Evolutionary conservation across 257 asterid genomes (phyloP), one percentile per base, ranked within the genome.

Genomic region (Scutellaria minor): DNA sequence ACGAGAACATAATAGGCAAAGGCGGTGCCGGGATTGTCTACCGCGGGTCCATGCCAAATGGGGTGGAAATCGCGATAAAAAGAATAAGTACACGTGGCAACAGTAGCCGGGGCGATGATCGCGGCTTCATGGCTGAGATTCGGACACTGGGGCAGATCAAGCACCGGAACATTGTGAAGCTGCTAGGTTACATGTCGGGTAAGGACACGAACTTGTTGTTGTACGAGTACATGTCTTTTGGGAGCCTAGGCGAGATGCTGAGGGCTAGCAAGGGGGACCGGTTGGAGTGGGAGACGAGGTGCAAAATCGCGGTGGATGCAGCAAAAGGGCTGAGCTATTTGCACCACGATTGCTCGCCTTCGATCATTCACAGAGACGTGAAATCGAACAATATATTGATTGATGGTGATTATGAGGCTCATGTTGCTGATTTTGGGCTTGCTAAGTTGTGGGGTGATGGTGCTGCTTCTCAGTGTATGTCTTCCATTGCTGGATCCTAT

Each of bases 1-100:
- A 90, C 2, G 98, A 88, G 84, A 90, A 93, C 68, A 75, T 90
- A 9, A 89, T 93, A 0, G 98, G 98, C 7, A 89, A 86, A 76
- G 98, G 98, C 7, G 98, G 96, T 47, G 98, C 96, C 0, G 98
- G 96, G 5, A 56, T 85, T 8, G 98, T 92, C 47, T 90, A 88
- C 83, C 45, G 90, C 46, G 98, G 96, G 18, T 82, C 94, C 65
- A 86, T 89, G 92, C 77, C 89, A 0, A 85, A 84, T 7, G 96
- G 98, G 1, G 65, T 59, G 0, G 95, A 93, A 7, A 72, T 93
- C 5, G 98, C 96, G 0, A 84, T 92, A 13, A 92, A 92, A 53
- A 83, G 81, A 7, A 58, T 90, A 9, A 73, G 71, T 0, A 77
- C 79, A 1, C 76, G 80, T 6, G 82, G 83, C n/a, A 55, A 70